A percentile compares a stretch with the other conserved stretches of the same genome.
These are phyloP conservation scores for Margaritispora aquatica DNA, from an alignment of 495 filamentous ascomycete genomes.

Conservation along the genomic window DNA sequence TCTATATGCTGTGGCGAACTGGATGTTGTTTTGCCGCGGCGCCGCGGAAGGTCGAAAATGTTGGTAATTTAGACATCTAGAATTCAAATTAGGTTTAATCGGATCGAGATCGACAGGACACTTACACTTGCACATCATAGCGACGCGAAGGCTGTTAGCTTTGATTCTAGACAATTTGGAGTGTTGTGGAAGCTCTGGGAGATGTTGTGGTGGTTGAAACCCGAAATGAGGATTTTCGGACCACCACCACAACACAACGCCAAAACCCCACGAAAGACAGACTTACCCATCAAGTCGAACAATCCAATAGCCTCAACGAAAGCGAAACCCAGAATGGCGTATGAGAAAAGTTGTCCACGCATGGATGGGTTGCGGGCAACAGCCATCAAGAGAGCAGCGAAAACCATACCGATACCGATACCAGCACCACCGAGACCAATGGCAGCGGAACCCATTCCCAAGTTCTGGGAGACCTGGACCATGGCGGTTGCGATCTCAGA, in stretches of 20 bases:
- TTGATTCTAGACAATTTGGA: background rate
- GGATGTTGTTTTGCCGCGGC: too few relatives aligned
- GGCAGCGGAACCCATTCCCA: constrained; percentile 79
- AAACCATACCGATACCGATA: constrained; percentile 91
- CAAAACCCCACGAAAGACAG: constrained; percentile 36
- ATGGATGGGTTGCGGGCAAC: constrained; percentile 86
- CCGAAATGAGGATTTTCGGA: too few relatives aligned
- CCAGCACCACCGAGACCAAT: constrained; percentile 87
- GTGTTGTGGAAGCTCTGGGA: background rate
- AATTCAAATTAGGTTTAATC: too few relatives aligned
- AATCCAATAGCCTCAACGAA: constrained; percentile 93
- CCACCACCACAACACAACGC: background rate
- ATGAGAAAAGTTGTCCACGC: constrained; percentile 86
- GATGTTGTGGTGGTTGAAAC: too few relatives aligned
- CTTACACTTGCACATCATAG: constrained; percentile 58
- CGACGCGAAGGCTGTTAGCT: background rate
- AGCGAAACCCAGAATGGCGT: constrained; percentile 90
- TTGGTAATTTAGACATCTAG: too few relatives aligned
- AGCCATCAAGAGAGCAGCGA: constrained; percentile 75
- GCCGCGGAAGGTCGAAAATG: too few relatives aligned
- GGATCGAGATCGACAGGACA: too few relatives aligned
- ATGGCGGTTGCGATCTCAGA: constrained; percentile 79
- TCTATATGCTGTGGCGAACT: too few relatives aligned
- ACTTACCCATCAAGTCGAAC: constrained; percentile 91
- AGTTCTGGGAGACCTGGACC: constrained; percentile 82